Evolutionary conservation across 2,329 filamentous ascomycete genomes (phyloP).

Genomic region (Arthrinium puccinioides): DNA sequence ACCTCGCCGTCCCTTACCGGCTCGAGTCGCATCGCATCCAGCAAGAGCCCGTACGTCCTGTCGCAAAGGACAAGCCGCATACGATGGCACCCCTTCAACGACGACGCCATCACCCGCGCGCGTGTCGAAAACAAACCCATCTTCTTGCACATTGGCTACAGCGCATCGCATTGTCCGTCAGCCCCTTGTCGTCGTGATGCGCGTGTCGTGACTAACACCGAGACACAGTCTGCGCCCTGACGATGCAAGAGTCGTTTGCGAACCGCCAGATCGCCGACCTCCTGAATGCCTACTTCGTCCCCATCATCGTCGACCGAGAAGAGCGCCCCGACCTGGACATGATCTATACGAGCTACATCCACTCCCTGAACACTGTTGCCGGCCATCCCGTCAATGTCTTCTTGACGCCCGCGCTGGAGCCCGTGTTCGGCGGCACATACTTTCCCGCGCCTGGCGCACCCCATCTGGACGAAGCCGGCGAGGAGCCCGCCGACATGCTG

Average conservation of each 20-base stretch:
- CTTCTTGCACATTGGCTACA: conserved; percentile 92
- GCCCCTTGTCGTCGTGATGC: neutral
- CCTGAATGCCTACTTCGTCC: conserved; percentile 82
- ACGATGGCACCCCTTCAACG: conserved; percentile 83
- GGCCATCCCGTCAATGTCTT: conserved; percentile 98
- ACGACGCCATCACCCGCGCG: conserved; percentile 69
- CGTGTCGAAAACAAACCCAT: conserved; percentile 78
- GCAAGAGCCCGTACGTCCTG: conserved; percentile 52
- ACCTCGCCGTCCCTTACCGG: conserved; percentile 16
- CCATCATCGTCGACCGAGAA: conserved; percentile 88
- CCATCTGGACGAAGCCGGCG: conserved; percentile 36
- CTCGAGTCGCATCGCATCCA: conserved; percentile 28
- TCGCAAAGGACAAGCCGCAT: conserved; percentile 76
- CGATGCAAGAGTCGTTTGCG: conserved; percentile 86
- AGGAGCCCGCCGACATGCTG: conserved; percentile 69
- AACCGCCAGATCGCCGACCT: conserved; percentile 72
- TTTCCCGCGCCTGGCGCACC: conserved; percentile 75
- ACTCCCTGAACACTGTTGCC: conserved; percentile 81
- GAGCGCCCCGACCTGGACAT: conserved; percentile 89
- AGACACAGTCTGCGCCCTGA: conserved; percentile 70
- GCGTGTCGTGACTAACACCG: conserved; percentile 2
- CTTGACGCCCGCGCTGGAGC: conserved; percentile 84
- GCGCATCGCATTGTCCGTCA: conserved; percentile 85
- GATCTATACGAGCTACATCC: conserved; percentile 98
- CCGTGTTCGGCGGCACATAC: conserved; percentile 93